Conservation (phyloP, 2,329 filamentous ascomycete genomes). For the Trichoderma koningii region DNA sequence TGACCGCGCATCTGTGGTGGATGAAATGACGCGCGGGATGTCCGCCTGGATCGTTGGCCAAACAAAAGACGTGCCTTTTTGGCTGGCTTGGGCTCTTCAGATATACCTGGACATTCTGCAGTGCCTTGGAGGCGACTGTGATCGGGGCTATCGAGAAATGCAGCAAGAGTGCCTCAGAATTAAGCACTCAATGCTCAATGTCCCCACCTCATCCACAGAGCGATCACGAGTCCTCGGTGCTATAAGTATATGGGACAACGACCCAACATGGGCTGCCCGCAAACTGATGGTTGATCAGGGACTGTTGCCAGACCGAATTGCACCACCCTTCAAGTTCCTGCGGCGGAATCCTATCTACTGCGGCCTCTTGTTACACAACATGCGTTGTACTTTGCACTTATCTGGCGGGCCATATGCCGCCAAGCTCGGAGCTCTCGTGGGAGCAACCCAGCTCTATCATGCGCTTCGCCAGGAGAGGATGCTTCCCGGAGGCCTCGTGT, state of each 20-base stretch:
- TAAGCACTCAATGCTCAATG: background rate
- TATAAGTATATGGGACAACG: background rate
- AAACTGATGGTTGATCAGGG: background rate
- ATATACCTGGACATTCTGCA: conserved; percentile 4
- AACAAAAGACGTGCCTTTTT: background rate
- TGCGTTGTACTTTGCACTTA: background rate
- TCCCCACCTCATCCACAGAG: background rate
- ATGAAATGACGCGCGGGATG: conserved; percentile 5
- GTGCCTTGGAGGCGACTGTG: conserved; percentile 1
- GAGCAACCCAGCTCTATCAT: conserved; percentile 6
- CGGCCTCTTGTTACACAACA: conserved; percentile 7
- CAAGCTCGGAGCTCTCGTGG: background rate
- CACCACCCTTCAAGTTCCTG: conserved; percentile 5
- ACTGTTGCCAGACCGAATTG: background rate
- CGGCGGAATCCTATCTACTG: background rate
- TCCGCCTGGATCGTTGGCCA: background rate
- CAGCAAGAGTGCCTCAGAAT: conserved; percentile 3
- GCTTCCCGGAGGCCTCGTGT: background rate
- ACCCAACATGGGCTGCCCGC: background rate
- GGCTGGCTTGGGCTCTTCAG: background rate
- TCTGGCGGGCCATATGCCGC: background rate
- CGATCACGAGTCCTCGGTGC: background rate
- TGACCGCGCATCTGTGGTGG: background rate
- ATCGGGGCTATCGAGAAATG: background rate
- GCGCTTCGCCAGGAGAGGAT: conserved; percentile 12